Evolutionary conservation across 495 filamentous ascomycete genomes (phyloP).

Genomic region (Opeltia flavorubescens): DNA sequence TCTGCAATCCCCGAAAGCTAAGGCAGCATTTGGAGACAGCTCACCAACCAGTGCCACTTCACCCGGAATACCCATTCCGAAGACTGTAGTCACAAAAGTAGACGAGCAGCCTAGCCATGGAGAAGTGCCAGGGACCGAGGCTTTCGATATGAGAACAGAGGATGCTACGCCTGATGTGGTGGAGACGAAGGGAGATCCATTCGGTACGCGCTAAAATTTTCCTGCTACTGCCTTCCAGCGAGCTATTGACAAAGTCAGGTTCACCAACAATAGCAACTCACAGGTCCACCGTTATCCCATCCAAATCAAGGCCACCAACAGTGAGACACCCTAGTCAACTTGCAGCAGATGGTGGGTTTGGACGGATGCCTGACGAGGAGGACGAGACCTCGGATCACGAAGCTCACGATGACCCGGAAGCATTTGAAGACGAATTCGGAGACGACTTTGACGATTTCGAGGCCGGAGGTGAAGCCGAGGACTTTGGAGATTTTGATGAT

Average conservation of each 20-base stretch:
- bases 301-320: conserved; percentile 14
- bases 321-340: conserved; percentile 13
- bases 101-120: conserved; percentile 27
- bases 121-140: conserved; percentile 21
- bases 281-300: conserved; percentile 23
- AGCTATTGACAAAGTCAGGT: conserved; percentile 45
- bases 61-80: conserved; percentile 25
- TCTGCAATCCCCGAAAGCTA: conserved; percentile 17
- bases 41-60: conserved; percentile 9
- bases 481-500: conserved; percentile 87
- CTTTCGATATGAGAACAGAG: conserved; percentile 29
- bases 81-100: conserved; percentile 30
- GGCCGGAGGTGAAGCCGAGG: conserved; percentile 51
- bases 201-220: conserved; percentile 32
- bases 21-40: conserved; percentile 17
- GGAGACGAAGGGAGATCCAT: conserved; percentile 28
- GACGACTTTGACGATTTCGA: conserved; percentile 98
- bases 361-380: conserved; percentile 24
- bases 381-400: conserved; percentile 28
- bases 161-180: conserved; percentile 36
- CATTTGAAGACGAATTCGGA: conserved; percentile 46
- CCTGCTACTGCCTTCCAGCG: conserved; percentile 24
- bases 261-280: conserved; percentile 29
- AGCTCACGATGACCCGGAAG: conserved; percentile 27
- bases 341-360: conserved; percentile 24